phyloP scores from a whole-genome alignment of 768 basidiomycete genomes.

The Podaxis pistillaris region DNA sequence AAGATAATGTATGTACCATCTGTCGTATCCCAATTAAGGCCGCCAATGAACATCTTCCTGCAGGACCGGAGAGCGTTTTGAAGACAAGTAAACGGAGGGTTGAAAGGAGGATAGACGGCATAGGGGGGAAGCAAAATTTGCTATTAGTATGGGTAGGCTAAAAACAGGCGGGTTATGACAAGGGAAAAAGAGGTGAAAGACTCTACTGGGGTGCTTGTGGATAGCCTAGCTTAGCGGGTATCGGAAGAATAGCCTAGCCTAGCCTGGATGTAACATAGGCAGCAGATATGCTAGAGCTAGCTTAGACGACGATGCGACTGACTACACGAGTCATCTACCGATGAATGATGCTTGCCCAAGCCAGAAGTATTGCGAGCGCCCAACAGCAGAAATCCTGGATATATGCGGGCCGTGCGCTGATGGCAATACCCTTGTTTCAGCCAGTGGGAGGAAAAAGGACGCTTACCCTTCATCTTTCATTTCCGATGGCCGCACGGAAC shows the following conservation, averaged over 20 bases:
- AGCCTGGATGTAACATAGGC: slow-evolving; percentile 71
- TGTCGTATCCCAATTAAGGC: slow-evolving; percentile 99
- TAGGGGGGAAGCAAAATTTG: slow-evolving; percentile 53
- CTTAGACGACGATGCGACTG: slow-evolving; percentile 55
- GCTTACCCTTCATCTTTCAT: slow-evolving; percentile 99
- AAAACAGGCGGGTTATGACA: slow-evolving; percentile 61
- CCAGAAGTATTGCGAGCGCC: slow-evolving; percentile 17
- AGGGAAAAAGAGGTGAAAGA: slow-evolving; percentile 55
- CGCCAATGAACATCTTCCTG: slow-evolving; percentile 99
- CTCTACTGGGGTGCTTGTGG: slow-evolving; percentile 68
- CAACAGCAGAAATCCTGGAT: slow-evolving; percentile 14
- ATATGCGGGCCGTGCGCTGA: slow-evolving; percentile 23
- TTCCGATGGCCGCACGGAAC: slow-evolving; percentile 79
- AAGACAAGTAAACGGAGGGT: slow-evolving; percentile 18
- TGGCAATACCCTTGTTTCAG: slow-evolving; percentile 26
- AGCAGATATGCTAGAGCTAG: slow-evolving; percentile 73
- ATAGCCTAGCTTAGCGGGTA: slow-evolving; percentile 24
- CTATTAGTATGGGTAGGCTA: slow-evolving; percentile 83
- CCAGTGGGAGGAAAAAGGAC: slow-evolving; percentile 24
- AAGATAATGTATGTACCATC: slow-evolving; percentile 74
- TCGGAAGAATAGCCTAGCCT: slow-evolving; percentile 48
- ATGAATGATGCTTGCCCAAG: slow-evolving; percentile 30
- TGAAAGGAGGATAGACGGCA: slow-evolving; percentile 27
- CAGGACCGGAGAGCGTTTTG: slow-evolving; percentile 28
- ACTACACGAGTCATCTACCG: slow-evolving; percentile 57